phyloP scores from a whole-genome alignment of 164 flowering plant species.

The Sedum album region DNA sequence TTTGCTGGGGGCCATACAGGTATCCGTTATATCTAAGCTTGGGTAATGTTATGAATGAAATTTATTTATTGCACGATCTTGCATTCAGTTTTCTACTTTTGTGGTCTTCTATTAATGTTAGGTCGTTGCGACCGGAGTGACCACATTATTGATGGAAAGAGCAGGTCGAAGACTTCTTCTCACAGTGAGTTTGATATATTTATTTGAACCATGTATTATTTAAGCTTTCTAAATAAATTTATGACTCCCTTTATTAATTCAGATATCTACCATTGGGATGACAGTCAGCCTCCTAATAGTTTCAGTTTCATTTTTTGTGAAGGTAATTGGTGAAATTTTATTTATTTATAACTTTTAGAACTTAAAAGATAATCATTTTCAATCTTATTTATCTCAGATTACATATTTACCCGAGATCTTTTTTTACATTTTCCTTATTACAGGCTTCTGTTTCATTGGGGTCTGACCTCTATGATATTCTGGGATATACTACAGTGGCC shows the following conservation, averaged over 20 bases:
- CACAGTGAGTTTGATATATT: slow-evolving; percentile 40
- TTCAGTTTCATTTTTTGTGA: slow-evolving; percentile 62
- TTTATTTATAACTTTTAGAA: background rate
- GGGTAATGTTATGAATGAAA: background rate
- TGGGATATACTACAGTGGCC: slow-evolving; percentile 56
- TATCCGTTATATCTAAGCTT: slow-evolving; percentile 13
- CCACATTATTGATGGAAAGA: slow-evolving; percentile 82
- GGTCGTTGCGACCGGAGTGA: slow-evolving; percentile 79
- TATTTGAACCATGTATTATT: slow-evolving; percentile 2
- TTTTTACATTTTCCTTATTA: background rate
- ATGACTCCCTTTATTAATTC: slow-evolving; percentile 9
- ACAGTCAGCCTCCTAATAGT: slow-evolving; percentile 70
- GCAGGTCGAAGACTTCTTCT: slow-evolving; percentile 91
- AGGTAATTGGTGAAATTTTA: slow-evolving; percentile 30
- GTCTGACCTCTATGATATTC: slow-evolving; percentile 34
- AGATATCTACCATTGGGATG: slow-evolving; percentile 80
- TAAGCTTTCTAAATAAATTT: background rate
- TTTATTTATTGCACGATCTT: background rate
- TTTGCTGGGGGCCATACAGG: slow-evolving; percentile 86
- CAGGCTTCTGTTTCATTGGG: slow-evolving; percentile 40
- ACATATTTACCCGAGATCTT: background rate
- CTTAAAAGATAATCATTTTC: background rate
- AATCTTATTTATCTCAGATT: background rate
- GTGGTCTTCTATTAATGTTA: slow-evolving; percentile 14
- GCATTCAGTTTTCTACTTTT: background rate